Percentiles rank a stretch among this genome's conserved stretches.
Conservation (phyloP, 768 basidiomycete genomes). For the Boletus coccyginus region DNA sequence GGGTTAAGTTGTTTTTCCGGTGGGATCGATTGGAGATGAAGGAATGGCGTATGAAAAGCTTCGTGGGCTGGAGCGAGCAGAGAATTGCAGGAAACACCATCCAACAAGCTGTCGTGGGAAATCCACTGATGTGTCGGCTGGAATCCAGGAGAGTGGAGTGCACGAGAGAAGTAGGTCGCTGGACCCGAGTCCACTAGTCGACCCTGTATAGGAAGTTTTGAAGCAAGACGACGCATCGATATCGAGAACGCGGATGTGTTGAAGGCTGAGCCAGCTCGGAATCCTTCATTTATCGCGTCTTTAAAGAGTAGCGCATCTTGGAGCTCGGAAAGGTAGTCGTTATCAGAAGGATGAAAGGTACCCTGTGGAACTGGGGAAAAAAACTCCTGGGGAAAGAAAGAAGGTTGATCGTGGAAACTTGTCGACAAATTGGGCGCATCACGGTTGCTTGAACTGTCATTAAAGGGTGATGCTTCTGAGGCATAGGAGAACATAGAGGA, state of each 20-base stretch:
- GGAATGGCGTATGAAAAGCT: conserved; percentile 24
- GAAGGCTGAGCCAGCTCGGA: conserved; percentile 10
- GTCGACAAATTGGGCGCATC: conserved; percentile 2
- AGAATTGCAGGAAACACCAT: conserved; percentile 6
- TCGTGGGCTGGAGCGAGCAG: conserved; percentile 29
- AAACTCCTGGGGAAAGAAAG: conserved; percentile 5
- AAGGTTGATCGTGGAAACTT: conserved; percentile 4
- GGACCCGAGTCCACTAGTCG: conserved; percentile 22
- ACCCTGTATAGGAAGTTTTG: conserved; percentile 26
- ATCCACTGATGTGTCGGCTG: conserved; percentile 16
- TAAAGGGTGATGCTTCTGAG: conserved; percentile 4
- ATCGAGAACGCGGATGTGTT: conserved; percentile 23
- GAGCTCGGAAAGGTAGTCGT: conserved; percentile 14
- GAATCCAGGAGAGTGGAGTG: conserved; percentile 11
- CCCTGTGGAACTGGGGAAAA: conserved; percentile 4
- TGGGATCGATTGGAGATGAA: conserved; percentile 24
- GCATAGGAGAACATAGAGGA: conserved; percentile 3
- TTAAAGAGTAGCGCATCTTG: conserved; percentile 14
- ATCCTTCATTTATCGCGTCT: conserved; percentile 8
- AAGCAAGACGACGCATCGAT: conserved; percentile 32
- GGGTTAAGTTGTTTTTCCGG: conserved; percentile 12
- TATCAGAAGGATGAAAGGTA: not conserved
- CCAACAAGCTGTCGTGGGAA: conserved; percentile 9
- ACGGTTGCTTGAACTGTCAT: not conserved
- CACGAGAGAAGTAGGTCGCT: conserved; percentile 6